phyloP scores from a whole-genome alignment of 768 basidiomycete species.

The Hericium rajendrae region DNA sequence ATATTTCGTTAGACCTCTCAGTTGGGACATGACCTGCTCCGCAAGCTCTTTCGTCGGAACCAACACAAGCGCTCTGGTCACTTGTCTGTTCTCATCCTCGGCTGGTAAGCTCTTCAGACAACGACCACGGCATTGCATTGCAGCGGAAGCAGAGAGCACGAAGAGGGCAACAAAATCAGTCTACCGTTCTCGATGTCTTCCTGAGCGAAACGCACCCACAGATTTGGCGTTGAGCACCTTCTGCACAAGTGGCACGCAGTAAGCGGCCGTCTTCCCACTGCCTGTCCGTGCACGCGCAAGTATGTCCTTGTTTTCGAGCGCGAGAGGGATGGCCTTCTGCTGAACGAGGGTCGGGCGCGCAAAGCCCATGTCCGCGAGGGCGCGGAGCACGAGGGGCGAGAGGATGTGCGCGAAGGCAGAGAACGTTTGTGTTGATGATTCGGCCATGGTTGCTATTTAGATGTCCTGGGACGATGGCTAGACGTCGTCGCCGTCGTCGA shows the following conservation, averaged over 20 bases:
- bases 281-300: constrained; percentile 92
- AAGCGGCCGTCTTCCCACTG: constrained; percentile 95
- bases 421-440: constrained; percentile 20
- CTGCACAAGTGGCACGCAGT: constrained; percentile 85
- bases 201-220: constrained; percentile 12
- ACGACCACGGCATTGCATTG: not conserved
- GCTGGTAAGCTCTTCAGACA: constrained; percentile 3
- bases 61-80: constrained; percentile 68
- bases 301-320: constrained; percentile 82
- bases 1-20: constrained; percentile 59
- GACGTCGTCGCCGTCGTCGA: not conserved
- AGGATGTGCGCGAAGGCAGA: constrained; percentile 63
- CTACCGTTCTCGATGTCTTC: not conserved
- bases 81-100: constrained; percentile 26
- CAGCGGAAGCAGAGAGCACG: not conserved
- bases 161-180: not conserved
- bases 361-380: constrained; percentile 86
- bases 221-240: constrained; percentile 75
- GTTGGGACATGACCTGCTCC: constrained; percentile 73
- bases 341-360: constrained; percentile 89
- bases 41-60: constrained; percentile 91
- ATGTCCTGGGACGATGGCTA: not conserved
- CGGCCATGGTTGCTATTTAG: not conserved
- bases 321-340: constrained; percentile 83
- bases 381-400: constrained; percentile 76